These are phyloP conservation scores for Blastomyces gilchristii DNA, from an alignment of 2,329 filamentous ascomycete genomes.

Conservation along the genomic window DNA sequence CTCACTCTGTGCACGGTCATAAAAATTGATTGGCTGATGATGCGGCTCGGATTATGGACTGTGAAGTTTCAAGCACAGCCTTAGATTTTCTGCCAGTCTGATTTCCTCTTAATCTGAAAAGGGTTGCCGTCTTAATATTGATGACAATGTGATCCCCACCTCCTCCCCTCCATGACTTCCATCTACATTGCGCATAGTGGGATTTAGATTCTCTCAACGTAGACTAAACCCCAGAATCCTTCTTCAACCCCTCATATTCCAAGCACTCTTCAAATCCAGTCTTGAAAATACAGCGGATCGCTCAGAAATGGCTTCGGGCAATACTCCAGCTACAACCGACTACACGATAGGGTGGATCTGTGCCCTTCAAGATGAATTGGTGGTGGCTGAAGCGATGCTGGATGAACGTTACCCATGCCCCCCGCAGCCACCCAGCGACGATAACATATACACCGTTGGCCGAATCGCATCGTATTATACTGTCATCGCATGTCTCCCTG, in stretches of 20 bases:
- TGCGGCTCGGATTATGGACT: neutral
- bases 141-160: neutral
- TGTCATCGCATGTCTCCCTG: neutral
- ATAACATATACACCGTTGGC: neutral
- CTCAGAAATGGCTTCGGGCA: neutral
- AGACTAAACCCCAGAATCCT: too few species aligned
- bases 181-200: neutral
- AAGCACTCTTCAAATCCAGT: neutral
- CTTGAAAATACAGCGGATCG: neutral
- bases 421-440: neutral
- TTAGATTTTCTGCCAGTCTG: neutral
- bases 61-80: neutral
- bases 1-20: neutral
- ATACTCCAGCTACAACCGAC: neutral
- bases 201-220: neutral
- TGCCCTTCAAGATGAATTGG: slow-evolving; percentile 22
- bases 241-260: neutral
- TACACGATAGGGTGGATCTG: slow-evolving; percentile 29
- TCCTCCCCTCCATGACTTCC: neutral
- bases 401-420: slow-evolving; percentile 19
- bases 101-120: neutral
- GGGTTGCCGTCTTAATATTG: neutral
- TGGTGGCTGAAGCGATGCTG: slow-evolving; percentile 22
- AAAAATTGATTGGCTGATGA: neutral
- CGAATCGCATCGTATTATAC: neutral